A percentile compares a stretch with the other conserved stretches of the same genome.
Evolutionary conservation across 192 early-diverging fungal species (phyloP).

Genomic region (Radiomyces spectabilis): DNA sequence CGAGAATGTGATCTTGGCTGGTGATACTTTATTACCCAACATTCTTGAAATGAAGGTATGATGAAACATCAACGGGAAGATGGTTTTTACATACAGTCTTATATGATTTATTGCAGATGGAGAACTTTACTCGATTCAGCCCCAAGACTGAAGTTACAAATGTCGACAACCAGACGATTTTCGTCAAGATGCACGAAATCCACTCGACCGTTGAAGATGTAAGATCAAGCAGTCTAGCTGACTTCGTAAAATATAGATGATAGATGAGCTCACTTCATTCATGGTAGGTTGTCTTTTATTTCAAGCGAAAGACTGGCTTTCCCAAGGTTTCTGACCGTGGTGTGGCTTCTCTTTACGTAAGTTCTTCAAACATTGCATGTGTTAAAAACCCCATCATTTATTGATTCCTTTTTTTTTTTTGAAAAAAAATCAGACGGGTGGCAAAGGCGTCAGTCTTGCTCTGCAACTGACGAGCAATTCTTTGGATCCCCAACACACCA

Average conservation of each 20-base stretch:
- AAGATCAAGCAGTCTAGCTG: no score
- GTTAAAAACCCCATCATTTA: constrained; percentile 16
- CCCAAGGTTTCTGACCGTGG: constrained; percentile 29
- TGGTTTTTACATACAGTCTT: background rate
- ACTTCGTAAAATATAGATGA: no score
- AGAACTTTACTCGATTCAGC: constrained; percentile 27
- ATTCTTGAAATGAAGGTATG: constrained; percentile 28
- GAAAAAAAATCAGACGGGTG: constrained; percentile 11
- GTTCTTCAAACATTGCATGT: background rate
- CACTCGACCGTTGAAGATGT: constrained; percentile 26
- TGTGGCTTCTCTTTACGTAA: constrained; percentile 16
- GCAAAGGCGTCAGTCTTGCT: constrained; percentile 10
- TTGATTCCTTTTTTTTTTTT: constrained; percentile 14
- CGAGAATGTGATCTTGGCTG: constrained; percentile 33
- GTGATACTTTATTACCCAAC: constrained; percentile 29
- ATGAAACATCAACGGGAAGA: background rate
- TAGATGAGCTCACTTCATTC: no score
- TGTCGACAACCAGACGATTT: constrained; percentile 19
- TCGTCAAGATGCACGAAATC: constrained; percentile 25
- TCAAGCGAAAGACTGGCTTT: constrained; percentile 33
- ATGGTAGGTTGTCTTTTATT: constrained; percentile 22
- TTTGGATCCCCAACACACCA: constrained; percentile 18
- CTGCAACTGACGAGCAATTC: constrained; percentile 21
- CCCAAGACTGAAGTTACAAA: constrained; percentile 12
- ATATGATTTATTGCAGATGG: constrained; percentile 9